These are phyloP conservation scores for Flaveria trinervia DNA, from an alignment of 129 eudicot genomes.

Conservation along the genomic window DNA sequence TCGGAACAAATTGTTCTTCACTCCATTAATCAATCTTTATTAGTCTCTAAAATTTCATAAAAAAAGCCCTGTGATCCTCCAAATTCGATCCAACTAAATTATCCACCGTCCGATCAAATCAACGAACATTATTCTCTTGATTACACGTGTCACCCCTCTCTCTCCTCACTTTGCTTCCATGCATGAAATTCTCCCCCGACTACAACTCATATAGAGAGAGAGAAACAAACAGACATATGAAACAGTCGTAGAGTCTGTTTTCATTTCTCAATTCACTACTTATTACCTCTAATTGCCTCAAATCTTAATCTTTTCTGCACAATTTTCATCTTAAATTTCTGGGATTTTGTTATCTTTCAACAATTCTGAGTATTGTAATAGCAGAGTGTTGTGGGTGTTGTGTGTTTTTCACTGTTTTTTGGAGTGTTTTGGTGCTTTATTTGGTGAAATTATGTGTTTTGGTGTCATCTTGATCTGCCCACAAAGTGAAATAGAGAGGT, in stretches of 20 bases:
- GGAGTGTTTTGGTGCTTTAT: not conserved
- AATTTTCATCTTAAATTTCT: not conserved
- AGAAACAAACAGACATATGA: conserved; percentile 36
- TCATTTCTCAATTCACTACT: conserved; percentile 24
- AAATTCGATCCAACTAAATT: conserved; percentile 30
- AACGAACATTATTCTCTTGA: conserved; percentile 37
- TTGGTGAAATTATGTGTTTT: conserved; percentile 16
- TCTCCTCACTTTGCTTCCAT: conserved; percentile 53
- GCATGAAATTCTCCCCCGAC: conserved; percentile 82
- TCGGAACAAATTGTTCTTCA: conserved; percentile 27
- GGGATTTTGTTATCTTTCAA: conserved; percentile 25
- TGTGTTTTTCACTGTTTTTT: not conserved
- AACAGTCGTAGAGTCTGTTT: conserved; percentile 69
- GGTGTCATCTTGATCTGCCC: conserved; percentile 51
- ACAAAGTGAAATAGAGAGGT: conserved; percentile 30
- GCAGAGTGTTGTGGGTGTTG: not conserved
- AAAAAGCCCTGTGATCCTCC: conserved; percentile 19
- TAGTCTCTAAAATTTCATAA: not conserved
- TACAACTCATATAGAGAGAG: conserved; percentile 40
- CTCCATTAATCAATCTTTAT: not conserved
- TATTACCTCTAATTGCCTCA: conserved; percentile 43
- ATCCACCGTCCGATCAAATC: conserved; percentile 44
- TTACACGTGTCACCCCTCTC: conserved; percentile 52
- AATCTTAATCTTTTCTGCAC: conserved; percentile 34
- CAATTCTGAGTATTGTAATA: conserved; percentile 25